Evolutionary conservation across 306 rosid species (phyloP).

Genomic region (Trichosanthes cucumerina): DNA sequence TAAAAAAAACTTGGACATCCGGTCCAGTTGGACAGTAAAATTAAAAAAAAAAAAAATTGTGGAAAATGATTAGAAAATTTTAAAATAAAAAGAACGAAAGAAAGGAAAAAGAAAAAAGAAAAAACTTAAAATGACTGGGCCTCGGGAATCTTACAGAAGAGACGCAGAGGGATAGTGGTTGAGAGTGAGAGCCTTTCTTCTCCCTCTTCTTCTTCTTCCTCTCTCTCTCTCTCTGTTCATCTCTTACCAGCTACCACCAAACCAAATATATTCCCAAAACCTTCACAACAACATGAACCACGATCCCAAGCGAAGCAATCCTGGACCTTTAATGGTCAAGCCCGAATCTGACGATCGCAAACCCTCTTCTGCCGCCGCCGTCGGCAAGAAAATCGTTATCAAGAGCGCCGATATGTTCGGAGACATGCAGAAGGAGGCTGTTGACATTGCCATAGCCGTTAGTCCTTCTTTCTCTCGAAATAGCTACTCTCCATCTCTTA

Average conservation of each 20-base stretch:
- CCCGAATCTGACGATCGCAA: constrained; percentile 59
- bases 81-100: background rate
- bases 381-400: constrained; percentile 60
- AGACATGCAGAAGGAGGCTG: constrained; percentile 83
- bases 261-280: background rate
- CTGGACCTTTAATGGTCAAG: constrained; percentile 33
- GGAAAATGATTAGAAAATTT: background rate
- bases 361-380: constrained; percentile 33
- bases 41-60: no score
- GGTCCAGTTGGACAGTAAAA: no score
- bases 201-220: background rate
- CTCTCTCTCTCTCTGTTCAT: background rate
- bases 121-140: background rate
- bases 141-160: constrained; percentile 3
- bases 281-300: constrained; percentile 32
- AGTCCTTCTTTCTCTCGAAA: constrained; percentile 2
- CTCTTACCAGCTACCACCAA: background rate
- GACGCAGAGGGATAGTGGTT: constrained; percentile 1
- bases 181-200: background rate
- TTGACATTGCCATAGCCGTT: constrained; percentile 80
- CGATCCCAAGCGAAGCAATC: constrained; percentile 45
- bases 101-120: background rate
- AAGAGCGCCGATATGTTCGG: constrained; percentile 90
- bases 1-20: no score
- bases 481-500: background rate